These are phyloP conservation scores for Melastoma malabathricum DNA, from an alignment of 345 rosid genomes.

Conservation along the genomic window DNA sequence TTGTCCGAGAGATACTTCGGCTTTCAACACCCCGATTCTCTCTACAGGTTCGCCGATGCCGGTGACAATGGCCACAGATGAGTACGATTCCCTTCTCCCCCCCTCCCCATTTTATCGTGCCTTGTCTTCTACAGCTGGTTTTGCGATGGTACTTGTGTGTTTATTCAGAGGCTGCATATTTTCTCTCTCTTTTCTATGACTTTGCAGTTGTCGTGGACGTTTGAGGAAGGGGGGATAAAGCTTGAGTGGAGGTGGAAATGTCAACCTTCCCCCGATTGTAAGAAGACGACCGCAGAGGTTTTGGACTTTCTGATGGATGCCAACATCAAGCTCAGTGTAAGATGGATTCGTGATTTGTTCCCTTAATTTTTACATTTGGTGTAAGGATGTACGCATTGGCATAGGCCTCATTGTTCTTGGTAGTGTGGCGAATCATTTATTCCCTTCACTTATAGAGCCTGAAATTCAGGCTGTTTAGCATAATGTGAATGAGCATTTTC, in stretches of 20 bases:
- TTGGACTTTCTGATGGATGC: conserved; percentile 85
- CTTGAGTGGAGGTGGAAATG: conserved; percentile 94
- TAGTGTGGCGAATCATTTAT: too few relatives aligned
- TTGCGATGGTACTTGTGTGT: background rate
- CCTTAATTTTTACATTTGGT: background rate
- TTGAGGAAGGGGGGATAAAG: conserved; percentile 78
- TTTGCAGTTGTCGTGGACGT: conserved; percentile 76
- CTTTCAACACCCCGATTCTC: conserved; percentile 59
- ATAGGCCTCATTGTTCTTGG: too few relatives aligned
- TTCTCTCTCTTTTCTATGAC: background rate
- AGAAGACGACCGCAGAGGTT: conserved; percentile 37
- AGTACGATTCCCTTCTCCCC: conserved; percentile 18
- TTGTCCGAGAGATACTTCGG: conserved; percentile 70
- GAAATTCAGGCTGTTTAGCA: too few relatives aligned
- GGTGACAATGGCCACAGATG: conserved; percentile 45
- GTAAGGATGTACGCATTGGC: too few relatives aligned
- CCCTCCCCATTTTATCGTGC: background rate
- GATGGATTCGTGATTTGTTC: conserved; percentile 1
- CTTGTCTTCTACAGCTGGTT: background rate
- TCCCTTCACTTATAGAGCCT: too few relatives aligned
- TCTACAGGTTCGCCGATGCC: conserved; percentile 67
- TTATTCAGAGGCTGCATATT: background rate
- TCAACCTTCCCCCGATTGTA: conserved; percentile 34
- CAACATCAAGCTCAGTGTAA: conserved; percentile 70
- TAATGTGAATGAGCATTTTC: too few relatives aligned